phyloP scores from a whole-genome alignment of 805 yeast genomes.

The Kuraishia capsulata region DNA sequence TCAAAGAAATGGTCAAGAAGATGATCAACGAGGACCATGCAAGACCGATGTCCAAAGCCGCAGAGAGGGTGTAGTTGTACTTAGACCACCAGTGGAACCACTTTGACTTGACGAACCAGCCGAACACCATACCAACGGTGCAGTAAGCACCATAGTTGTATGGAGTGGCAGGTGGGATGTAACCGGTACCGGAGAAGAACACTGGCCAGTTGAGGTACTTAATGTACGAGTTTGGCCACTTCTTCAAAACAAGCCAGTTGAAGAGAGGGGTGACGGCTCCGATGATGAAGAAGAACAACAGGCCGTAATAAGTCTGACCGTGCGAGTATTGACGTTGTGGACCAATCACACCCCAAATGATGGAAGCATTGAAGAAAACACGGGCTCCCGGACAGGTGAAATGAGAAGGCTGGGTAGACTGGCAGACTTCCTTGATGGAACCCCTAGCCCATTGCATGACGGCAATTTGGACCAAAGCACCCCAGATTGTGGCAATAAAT shows the following conservation, averaged over 20 bases:
- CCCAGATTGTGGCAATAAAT: slow-evolving; percentile 33
- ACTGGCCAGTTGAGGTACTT: slow-evolving; percentile 56
- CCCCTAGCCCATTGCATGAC: slow-evolving; percentile 33
- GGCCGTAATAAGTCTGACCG: slow-evolving; percentile 40
- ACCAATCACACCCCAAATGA: slow-evolving; percentile 62
- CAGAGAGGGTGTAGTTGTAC: slow-evolving; percentile 40
- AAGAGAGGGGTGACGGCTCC: slow-evolving; percentile 41
- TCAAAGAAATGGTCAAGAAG: slow-evolving; percentile 23
- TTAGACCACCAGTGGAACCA: slow-evolving; percentile 22
- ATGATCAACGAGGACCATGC: slow-evolving; percentile 17
- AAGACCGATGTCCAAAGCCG: slow-evolving; percentile 41
- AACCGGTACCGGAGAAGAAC: slow-evolving; percentile 50
- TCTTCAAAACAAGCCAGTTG: slow-evolving; percentile 21
- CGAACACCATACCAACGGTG: slow-evolving; percentile 16
- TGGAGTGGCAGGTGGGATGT: slow-evolving; percentile 69
- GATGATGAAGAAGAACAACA: slow-evolving; percentile 50
- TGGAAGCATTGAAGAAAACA: slow-evolving; percentile 44
- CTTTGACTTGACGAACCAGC: slow-evolving; percentile 16
- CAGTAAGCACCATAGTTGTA: slow-evolving; percentile 51
- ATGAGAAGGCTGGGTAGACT: slow-evolving; percentile 27
- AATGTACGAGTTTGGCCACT: slow-evolving; percentile 29
- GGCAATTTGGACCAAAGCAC: slow-evolving; percentile 29
- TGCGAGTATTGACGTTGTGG: slow-evolving; percentile 46
- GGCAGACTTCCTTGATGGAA: slow-evolving; percentile 32
- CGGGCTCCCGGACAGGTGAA: slow-evolving; percentile 39